phyloP scores from a whole-genome alignment of 2,329 filamentous ascomycete genomes.

The Coleophoma eucalyptorum region DNA sequence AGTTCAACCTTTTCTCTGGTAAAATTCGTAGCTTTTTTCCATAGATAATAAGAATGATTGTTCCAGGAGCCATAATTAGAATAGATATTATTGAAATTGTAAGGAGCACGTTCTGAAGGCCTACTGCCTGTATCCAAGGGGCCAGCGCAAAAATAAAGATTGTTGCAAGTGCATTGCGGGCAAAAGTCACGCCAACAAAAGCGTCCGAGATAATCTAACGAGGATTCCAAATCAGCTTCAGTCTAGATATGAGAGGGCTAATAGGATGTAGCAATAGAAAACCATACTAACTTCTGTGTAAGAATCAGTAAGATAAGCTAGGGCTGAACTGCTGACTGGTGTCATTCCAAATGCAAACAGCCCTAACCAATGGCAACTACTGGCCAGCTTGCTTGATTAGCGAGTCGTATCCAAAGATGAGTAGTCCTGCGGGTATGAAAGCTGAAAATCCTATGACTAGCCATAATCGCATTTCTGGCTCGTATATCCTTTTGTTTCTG shows the following conservation, averaged over 20 bases:
- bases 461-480: slow-evolving; percentile 40
- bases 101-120: slow-evolving; percentile 36
- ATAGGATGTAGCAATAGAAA: too few relatives aligned
- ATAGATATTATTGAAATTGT: too few relatives aligned
- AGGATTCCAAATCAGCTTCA: too few relatives aligned
- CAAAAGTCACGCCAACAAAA: slow-evolving; percentile 38
- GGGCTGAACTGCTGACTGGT: slow-evolving; percentile 26
- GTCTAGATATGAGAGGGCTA: too few relatives aligned
- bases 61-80: too few relatives aligned
- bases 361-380: slow-evolving; percentile 30
- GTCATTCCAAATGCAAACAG: slow-evolving; percentile 33
- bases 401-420: slow-evolving; percentile 35
- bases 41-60: too few relatives aligned
- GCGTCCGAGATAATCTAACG: slow-evolving; percentile 42
- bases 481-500: slow-evolving; percentile 31
- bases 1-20: too few relatives aligned
- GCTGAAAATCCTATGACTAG: slow-evolving; percentile 20
- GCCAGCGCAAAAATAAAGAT: slow-evolving; percentile 40
- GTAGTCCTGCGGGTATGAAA: slow-evolving; percentile 28
- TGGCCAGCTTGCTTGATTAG: slow-evolving; percentile 23
- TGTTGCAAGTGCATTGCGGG: slow-evolving; percentile 39
- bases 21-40: too few relatives aligned
- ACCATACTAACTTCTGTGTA: slow-evolving; percentile 28
- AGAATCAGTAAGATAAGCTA: slow-evolving; percentile 35
- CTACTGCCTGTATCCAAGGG: slow-evolving; percentile 27